Conservation (phyloP, 306 rosid species). For the Dicorynia guianensis region DNA sequence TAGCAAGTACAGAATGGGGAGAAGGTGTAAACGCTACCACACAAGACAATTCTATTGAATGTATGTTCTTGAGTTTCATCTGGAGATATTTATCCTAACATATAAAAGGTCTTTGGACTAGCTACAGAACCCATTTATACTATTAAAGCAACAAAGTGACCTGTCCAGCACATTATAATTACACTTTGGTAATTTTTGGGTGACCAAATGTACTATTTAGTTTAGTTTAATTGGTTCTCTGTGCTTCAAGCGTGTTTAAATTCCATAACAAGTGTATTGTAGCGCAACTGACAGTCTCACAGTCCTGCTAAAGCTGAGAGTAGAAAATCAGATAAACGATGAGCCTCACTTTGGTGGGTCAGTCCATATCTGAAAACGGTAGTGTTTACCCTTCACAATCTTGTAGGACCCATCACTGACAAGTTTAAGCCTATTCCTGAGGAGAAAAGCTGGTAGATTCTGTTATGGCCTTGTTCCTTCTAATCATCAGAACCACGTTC, state of each 20-base stretch:
- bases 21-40: constrained; percentile 53
- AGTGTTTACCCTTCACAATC: not conserved
- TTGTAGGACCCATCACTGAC: not conserved
- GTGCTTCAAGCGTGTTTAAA: constrained; percentile 4
- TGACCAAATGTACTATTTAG: constrained; percentile 7
- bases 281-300: constrained; percentile 21
- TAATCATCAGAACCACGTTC: not conserved
- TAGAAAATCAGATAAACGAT: not conserved
- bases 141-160: constrained; percentile 11
- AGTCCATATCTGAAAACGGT: not conserved
- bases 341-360: constrained; percentile 5
- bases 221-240: not conserved
- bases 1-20: constrained; percentile 66
- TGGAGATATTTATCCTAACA: constrained; percentile 13
- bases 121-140: not conserved
- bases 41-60: constrained; percentile 70
- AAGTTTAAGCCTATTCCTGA: not conserved
- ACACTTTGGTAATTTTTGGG: constrained; percentile 23
- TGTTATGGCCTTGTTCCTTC: constrained; percentile 3
- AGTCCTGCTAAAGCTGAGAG: not conserved
- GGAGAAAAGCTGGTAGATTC: constrained; percentile 25
- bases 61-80: constrained; percentile 58
- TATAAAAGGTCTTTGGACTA: constrained; percentile 16
- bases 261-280: constrained; percentile 21
- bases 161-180: constrained; percentile 12